A percentile compares a stretch with the other conserved stretches of the same genome.
Conservation (phyloP, 768 basidiomycete species). For the Clitopilus hobsonii region DNA sequence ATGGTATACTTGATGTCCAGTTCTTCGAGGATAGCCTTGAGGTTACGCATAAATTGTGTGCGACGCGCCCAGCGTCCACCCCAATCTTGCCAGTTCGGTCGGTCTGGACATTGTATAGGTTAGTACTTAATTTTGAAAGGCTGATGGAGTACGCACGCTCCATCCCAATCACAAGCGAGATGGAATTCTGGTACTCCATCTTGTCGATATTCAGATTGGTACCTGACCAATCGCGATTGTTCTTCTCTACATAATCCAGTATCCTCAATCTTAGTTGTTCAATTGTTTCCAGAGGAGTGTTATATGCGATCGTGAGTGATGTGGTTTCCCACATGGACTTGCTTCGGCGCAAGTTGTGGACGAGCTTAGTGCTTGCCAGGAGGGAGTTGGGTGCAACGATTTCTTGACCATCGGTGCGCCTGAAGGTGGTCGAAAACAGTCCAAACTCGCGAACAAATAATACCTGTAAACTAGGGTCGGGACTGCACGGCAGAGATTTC, state of each 20-base stretch:
- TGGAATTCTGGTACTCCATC: conserved; percentile 75
- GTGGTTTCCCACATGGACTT: conserved; percentile 78
- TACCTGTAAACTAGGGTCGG: conserved; percentile 16
- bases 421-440: conserved; percentile 73
- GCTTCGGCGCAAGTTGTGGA: conserved; percentile 74
- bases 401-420: conserved; percentile 77
- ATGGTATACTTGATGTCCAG: conserved; percentile 66
- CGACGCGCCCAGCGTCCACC: conserved; percentile 74
- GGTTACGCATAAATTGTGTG: conserved; percentile 69
- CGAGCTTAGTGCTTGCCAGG: conserved; percentile 63
- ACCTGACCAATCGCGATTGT: conserved; percentile 71
- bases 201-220: conserved; percentile 67
- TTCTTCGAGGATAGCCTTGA: conserved; percentile 69
- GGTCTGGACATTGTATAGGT: conserved; percentile 35
- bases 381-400: conserved; percentile 76
- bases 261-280: conserved; percentile 62
- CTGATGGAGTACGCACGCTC: conserved; percentile 49
- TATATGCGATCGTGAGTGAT: conserved; percentile 58
- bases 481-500: neutral
- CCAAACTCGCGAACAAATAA: conserved; percentile 74
- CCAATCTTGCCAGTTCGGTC: conserved; percentile 87
- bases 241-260: conserved; percentile 52
- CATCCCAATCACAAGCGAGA: conserved; percentile 60
- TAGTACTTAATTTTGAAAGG: neutral
- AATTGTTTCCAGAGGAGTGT: conserved; percentile 65